These are phyloP conservation scores for Cladosporium velox DNA, from an alignment of 2,329 filamentous ascomycete genomes.

Conservation along the genomic window DNA sequence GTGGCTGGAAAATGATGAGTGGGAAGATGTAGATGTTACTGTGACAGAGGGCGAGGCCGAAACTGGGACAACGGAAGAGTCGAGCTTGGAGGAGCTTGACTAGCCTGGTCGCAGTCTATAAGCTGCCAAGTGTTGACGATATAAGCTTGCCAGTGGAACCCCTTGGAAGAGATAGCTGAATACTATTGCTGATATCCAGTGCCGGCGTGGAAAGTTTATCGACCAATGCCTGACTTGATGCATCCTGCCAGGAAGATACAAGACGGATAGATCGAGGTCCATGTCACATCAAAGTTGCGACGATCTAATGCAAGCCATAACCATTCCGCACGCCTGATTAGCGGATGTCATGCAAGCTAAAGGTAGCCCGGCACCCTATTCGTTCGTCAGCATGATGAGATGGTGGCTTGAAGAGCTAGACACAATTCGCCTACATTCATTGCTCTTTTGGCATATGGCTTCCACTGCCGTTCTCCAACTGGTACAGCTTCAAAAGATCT, in stretches of 20 bases:
- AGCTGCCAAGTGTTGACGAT: neutral
- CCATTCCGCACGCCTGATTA: neutral
- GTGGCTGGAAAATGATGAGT: conserved; percentile 16
- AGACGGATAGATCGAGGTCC: neutral
- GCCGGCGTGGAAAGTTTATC: neutral
- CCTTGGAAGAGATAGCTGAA: neutral
- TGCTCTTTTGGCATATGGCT: too few relatives aligned
- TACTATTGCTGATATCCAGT: neutral
- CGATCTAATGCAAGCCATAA: neutral
- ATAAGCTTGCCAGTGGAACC: neutral
- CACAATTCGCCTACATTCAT: too few relatives aligned
- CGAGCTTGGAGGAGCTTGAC: neutral
- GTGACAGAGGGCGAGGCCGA: neutral
- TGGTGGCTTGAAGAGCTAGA: too few relatives aligned
- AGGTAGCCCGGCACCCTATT: too few relatives aligned
- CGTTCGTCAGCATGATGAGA: too few relatives aligned
- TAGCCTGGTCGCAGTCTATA: neutral
- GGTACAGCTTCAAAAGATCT: too few relatives aligned
- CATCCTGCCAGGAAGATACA: neutral
- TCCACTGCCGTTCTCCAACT: too few relatives aligned
- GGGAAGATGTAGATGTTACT: conserved; percentile 15
- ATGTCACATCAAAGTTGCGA: neutral
- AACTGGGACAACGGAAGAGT: neutral
- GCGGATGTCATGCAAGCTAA: too few relatives aligned
- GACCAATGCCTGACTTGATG: neutral